Percentiles rank a stretch among this genome's conserved stretches.
Evolutionary conservation across 2,329 filamentous ascomycete species (phyloP).

Genomic region (Fusarium siculi): DNA sequence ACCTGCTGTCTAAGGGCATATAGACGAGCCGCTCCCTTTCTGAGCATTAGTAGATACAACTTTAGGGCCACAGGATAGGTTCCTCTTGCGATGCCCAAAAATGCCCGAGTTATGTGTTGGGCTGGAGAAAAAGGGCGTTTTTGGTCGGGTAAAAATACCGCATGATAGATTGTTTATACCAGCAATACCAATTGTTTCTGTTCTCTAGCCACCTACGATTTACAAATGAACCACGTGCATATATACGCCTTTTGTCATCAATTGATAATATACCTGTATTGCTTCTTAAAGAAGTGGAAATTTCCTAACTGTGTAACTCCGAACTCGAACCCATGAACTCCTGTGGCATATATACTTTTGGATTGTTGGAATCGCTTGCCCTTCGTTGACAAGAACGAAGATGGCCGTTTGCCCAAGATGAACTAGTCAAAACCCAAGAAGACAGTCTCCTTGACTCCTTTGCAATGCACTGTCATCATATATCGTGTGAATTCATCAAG

Average conservation of each 20-base stretch:
- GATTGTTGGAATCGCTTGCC: not conserved
- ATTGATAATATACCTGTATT: not conserved
- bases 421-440: not conserved
- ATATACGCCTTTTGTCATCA: not conserved
- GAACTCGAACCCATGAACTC: not conserved
- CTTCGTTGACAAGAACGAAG: not conserved
- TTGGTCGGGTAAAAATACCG: conserved; percentile 40
- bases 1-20: conserved; percentile 77
- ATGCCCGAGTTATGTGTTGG: conserved; percentile 27
- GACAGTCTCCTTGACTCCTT: not conserved
- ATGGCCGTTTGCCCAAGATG: not conserved
- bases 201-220: not conserved
- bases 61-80: not conserved
- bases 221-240: not conserved
- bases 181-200: conserved; percentile 41
- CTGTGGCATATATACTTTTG: not conserved
- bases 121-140: conserved; percentile 38
- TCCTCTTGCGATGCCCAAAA: conserved; percentile 7
- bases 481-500: not conserved
- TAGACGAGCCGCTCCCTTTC: conserved; percentile 21
- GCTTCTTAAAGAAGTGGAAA: not conserved
- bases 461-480: not conserved
- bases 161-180: conserved; percentile 43
- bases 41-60: not conserved
- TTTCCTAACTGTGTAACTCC: not conserved